Evolutionary conservation across 1,139 yeast genomes (phyloP), one percentile per base, ranked within the genome.

Genomic region (Protomyces inouyei): DNA sequence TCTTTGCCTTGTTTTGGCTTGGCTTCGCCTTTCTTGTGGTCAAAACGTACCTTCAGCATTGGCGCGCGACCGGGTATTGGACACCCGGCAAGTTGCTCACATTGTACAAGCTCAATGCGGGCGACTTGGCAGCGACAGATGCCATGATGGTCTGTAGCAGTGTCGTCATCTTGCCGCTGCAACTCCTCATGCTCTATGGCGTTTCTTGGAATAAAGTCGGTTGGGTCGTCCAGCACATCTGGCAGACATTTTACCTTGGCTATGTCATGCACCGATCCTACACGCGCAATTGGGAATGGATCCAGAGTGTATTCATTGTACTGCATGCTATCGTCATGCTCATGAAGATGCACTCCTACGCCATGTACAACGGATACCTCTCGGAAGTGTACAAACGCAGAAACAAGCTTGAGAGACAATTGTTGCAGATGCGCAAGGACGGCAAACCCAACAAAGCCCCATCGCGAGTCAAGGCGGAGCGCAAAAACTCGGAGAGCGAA

Each of bases 261-360:
- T 53, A 37, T n/a, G 61, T 57, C 37, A 52, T 61, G n/a, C 53
- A 45, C 28, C 54, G 63, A 51, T 48, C 66, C 14, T 40, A 56
- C 18, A 28, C 51, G 25, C 52, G 61, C n/a, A 53, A 65, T 6
- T 68, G 67, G 55, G 69, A 69, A 12, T 92, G 98, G 98, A 86
- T 91, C 63, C 96, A 90, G 3, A 85, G 85, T 71, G 92, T 91
- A 52, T 92, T 88, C 71, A 76, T 92, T 67, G 80, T 88, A 66
- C 78, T 92, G 65, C 98, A 92, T 74, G 83, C 89, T n/a, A 78
- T 89, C 64, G 97, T 92, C 3, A 77, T 91, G 69, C 74, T 92
- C 69, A 92, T 92, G 98, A 92, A 92, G 73, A 87, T 86, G 85
- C 97, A 92, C 74, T 89, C 97, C 1, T 92, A 85, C 73, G 89